Base-by-base conservation (phyloP, 768 basidiomycete genomes). In the Daedalea quercina region DNA sequence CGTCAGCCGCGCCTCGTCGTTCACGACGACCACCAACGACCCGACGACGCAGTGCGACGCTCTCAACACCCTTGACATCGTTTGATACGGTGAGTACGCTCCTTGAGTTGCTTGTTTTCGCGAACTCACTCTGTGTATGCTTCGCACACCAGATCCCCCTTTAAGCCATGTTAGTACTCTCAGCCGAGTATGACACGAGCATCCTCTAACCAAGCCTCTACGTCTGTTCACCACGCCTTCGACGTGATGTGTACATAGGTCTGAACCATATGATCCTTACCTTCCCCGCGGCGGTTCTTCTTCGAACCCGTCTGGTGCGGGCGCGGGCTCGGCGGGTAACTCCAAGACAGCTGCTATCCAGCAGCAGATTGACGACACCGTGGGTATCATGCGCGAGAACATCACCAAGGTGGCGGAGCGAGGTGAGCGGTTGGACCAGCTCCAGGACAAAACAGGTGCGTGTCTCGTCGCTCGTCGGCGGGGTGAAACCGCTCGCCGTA, bases 261-360 rank as follows among this genome's bases (percentile, higher is more conserved):
- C 93, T 67, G 91, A 95, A 75, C 94, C 93, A 67, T 97, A 97
- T 73, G 95, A 98, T 80, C 95, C 95, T 60, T 98, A 99, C 73
- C 79, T 97, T 57, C 94, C 94, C 58, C 86, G 90, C 63, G 82
- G 80, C 68, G 87, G 88, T 69, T 73, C 81, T 53, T 78, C 82
- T 47, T 75, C 85, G 12, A 71, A 77, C 59, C 64, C 70, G 48
- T 65, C 73, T 28, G 77, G 76, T 43, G 69, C 79, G 31, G 70
- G 77, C 40, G 73, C 66, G 26, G 82, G 81, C n/a, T n/a, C n/a
- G n/a, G n/a, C n/a, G n/a, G n/a, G n/a, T 57, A 90, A 84, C 65
- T 65, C 85, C 47, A 92, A 95, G 81, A 97, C 94, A 0, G 90
- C 91, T 2, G 90, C 89, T 53, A 95, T 98, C 62, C 95, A 98